Percentiles rank a stretch among this genome's conserved stretches.
Conservation (phyloP, 2,329 filamentous ascomycete genomes). For the Elsinoe necatrix region DNA sequence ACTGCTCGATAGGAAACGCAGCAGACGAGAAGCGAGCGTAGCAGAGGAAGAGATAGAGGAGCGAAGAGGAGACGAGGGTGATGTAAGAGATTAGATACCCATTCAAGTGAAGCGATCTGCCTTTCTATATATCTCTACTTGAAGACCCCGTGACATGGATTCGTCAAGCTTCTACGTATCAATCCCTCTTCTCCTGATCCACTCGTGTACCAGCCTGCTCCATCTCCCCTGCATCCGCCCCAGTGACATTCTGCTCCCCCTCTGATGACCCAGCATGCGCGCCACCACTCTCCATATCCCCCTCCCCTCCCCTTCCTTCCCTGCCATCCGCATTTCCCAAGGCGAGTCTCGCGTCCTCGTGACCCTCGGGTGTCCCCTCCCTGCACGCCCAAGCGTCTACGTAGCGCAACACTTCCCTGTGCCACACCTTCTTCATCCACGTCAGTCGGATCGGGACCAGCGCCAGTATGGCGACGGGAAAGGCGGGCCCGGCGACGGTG, state of each 20-base stretch:
- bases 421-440: constrained; percentile 54
- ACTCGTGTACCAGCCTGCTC: background rate
- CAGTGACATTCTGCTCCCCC: background rate
- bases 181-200: constrained; percentile 4
- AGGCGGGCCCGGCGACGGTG: constrained; percentile 54
- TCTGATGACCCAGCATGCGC: background rate
- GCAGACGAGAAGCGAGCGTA: background rate
- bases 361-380: constrained; percentile 31
- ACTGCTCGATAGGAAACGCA: constrained; percentile 29
- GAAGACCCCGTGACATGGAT: background rate
- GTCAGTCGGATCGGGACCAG: constrained; percentile 55
- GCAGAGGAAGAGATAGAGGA: background rate
- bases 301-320: background rate
- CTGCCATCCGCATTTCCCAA: background rate
- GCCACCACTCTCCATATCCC: background rate
- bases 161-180: background rate
- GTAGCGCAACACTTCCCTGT: constrained; percentile 46
- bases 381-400: constrained; percentile 40
- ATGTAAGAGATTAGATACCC: background rate
- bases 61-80: background rate
- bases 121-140: background rate
- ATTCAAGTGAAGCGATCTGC: background rate
- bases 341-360: constrained; percentile 22
- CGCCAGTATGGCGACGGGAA: constrained; percentile 55
- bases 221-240: background rate